These are phyloP conservation scores for Linum trigynum DNA, from an alignment of 345 rosid species.

Conservation along the genomic window DNA sequence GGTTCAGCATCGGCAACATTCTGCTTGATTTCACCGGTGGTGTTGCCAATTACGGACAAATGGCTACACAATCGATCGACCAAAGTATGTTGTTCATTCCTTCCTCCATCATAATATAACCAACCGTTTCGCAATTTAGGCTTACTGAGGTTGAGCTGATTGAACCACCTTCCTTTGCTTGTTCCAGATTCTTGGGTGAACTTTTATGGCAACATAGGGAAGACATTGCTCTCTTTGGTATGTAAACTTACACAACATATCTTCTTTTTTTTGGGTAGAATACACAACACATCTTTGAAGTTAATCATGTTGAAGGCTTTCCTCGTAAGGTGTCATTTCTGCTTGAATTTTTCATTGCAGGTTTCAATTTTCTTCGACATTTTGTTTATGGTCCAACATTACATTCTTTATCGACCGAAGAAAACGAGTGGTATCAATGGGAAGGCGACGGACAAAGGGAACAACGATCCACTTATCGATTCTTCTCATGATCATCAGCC, in stretches of 20 bases:
- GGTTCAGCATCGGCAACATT: slow-evolving; percentile 85
- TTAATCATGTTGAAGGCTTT: slow-evolving; percentile 28
- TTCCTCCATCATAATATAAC: neutral
- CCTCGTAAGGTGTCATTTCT: too few relatives aligned
- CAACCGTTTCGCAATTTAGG: neutral
- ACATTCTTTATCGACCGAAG: slow-evolving; percentile 52
- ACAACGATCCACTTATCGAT: slow-evolving; percentile 46
- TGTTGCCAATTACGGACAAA: slow-evolving; percentile 55
- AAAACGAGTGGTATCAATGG: slow-evolving; percentile 11
- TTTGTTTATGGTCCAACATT: slow-evolving; percentile 84
- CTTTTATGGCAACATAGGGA: slow-evolving; percentile 91
- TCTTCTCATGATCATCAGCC: slow-evolving; percentile 20
- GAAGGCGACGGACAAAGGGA: slow-evolving; percentile 27
- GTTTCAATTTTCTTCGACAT: slow-evolving; percentile 65
- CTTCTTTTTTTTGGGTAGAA: too few relatives aligned
- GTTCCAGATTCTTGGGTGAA: slow-evolving; percentile 86
- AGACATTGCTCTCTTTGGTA: slow-evolving; percentile 77
- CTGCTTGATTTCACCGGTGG: slow-evolving; percentile 84
- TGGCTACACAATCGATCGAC: slow-evolving; percentile 72
- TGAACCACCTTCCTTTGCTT: slow-evolving; percentile 31
- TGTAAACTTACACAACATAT: slow-evolving; percentile 1
- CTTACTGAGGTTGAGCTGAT: neutral
- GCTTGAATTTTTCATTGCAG: slow-evolving; percentile 28
- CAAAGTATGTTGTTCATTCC: slow-evolving; percentile 35
- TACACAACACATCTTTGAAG: too few relatives aligned